Evolutionary conservation across 495 filamentous ascomycete species (phyloP).

Genomic region (Jackrogersella minutella): DNA sequence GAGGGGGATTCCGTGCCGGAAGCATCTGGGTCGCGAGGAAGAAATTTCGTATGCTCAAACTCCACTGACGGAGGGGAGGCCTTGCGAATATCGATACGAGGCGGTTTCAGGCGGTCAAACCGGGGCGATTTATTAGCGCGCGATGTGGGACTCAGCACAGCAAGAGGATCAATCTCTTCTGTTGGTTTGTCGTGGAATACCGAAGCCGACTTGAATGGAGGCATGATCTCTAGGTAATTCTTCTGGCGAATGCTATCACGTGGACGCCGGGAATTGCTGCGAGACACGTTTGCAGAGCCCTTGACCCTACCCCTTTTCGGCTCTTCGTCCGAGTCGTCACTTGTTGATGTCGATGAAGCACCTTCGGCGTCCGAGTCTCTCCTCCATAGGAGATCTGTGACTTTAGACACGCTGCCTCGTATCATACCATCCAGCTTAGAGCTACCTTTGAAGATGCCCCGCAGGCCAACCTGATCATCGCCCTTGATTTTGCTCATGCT

Average conservation of each 20-base stretch:
- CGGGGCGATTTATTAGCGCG: conserved; percentile 53
- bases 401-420: conserved; percentile 57
- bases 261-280: conserved; percentile 30
- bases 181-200: conserved; percentile 19
- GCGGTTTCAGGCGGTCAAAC: conserved; percentile 66
- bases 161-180: conserved; percentile 20
- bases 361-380: conserved; percentile 47
- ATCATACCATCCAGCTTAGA: conserved; percentile 58
- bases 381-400: conserved; percentile 58
- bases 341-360: conserved; percentile 45
- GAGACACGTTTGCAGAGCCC: conserved; percentile 36
- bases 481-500: conserved; percentile 47
- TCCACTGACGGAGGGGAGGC: conserved; percentile 55
- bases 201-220: conserved; percentile 45
- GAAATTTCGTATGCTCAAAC: conserved; percentile 33
- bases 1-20: conserved; percentile 49
- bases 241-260: conserved; percentile 42
- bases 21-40: conserved; percentile 41
- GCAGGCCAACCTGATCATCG: conserved; percentile 53
- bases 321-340: conserved; percentile 53
- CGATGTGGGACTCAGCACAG: conserved; percentile 32
- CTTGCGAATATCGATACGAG: conserved; percentile 66
- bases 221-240: conserved; percentile 52
- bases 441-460: conserved; percentile 53
- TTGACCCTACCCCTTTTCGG: conserved; percentile 45